phyloP scores from a whole-genome alignment of 768 basidiomycete species.

The Macrocybe gigantea region DNA sequence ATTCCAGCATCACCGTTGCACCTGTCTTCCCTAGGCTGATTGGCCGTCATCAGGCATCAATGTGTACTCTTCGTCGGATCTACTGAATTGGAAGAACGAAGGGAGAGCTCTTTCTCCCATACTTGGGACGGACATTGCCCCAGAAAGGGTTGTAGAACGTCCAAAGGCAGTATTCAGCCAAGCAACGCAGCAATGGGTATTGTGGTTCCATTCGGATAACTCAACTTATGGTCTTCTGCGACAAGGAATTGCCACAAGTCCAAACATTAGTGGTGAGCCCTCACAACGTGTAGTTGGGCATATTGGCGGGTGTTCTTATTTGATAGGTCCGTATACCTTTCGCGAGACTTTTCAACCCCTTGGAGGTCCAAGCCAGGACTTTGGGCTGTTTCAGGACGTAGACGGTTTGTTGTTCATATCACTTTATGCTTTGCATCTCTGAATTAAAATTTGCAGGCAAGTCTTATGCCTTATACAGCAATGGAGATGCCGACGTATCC shows the following conservation, averaged over 20 bases:
- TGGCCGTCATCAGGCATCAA: conserved; percentile 13
- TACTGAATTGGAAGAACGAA: conserved; percentile 22
- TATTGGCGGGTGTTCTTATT: not conserved
- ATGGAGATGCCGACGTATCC: conserved; percentile 15
- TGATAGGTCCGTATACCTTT: conserved; percentile 17
- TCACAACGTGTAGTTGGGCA: not conserved
- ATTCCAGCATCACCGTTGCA: not conserved
- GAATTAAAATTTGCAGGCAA: conserved; percentile 4
- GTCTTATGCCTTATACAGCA: conserved; percentile 17
- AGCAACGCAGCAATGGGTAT: conserved; percentile 16
- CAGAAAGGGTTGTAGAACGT: conserved; percentile 18
- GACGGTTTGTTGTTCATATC: conserved; percentile 5
- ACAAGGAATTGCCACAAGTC: conserved; percentile 21
- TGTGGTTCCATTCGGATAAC: conserved; percentile 25
- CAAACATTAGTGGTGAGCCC: conserved; percentile 18
- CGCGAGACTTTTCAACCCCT: conserved; percentile 14
- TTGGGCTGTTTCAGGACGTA: conserved; percentile 16
- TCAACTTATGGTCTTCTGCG: conserved; percentile 19
- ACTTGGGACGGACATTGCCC: conserved; percentile 18
- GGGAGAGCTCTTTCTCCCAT: conserved; percentile 19
- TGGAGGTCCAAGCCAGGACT: conserved; percentile 16
- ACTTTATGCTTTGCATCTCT: not conserved
- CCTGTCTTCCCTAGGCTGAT: not conserved
- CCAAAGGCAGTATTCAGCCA: conserved; percentile 20
- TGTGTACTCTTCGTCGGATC: conserved; percentile 19